Conservation (phyloP, 345 rosid species). For the Melaleuca quinquenervia region DNA sequence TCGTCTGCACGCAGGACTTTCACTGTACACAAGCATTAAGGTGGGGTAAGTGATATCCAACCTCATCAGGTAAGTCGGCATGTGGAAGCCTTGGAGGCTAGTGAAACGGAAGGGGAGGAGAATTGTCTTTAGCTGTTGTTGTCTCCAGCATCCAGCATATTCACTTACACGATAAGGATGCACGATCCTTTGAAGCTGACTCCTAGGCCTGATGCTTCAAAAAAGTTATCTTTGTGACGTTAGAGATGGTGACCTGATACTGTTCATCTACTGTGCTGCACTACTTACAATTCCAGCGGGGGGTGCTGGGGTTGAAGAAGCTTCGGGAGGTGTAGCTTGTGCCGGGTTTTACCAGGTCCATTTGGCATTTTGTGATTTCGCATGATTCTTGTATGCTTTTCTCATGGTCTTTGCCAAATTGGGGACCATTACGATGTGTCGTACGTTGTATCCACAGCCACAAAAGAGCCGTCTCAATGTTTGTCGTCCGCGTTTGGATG, state of each 20-base stretch:
- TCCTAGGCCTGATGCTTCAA: background rate
- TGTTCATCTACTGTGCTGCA: background rate
- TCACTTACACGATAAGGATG: background rate
- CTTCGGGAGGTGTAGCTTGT: no score
- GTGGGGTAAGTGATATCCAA: background rate
- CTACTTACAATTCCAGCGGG: background rate
- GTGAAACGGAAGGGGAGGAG: slow-evolving; percentile 96
- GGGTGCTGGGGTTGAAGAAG: no score
- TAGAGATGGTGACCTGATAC: background rate
- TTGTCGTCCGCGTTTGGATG: background rate
- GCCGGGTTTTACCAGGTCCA: background rate
- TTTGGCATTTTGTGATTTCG: background rate
- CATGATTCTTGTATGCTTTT: background rate
- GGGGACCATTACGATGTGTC: background rate
- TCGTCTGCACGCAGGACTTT: background rate
- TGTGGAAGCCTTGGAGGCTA: slow-evolving; percentile 78
- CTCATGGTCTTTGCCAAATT: background rate
- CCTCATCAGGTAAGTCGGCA: slow-evolving; percentile 49
- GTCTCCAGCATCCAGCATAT: background rate
- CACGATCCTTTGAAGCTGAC: background rate
- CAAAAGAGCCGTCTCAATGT: no score
- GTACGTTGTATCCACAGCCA: background rate
- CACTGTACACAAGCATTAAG: background rate
- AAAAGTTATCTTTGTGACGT: background rate
- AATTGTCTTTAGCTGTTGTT: background rate